Conservation (phyloP, 129 eudicot genomes). For the Flaveria robusta region DNA sequence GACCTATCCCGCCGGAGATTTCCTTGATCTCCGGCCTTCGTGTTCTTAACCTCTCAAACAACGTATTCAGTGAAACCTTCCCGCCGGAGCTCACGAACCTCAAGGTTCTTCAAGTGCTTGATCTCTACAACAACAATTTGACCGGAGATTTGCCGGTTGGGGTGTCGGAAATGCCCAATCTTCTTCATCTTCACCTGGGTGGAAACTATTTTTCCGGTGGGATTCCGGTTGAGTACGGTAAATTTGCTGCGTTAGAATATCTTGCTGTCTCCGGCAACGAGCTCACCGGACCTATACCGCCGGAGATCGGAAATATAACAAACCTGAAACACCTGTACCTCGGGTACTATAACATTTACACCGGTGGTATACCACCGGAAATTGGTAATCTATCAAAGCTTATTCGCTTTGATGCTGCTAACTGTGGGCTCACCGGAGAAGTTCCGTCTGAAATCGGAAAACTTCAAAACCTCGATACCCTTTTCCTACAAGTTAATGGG, state of each 20-base stretch:
- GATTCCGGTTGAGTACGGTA: constrained; percentile 72
- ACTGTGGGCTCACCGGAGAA: constrained; percentile 79
- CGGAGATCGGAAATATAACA: constrained; percentile 66
- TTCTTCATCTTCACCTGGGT: constrained; percentile 77
- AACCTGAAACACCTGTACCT: constrained; percentile 61
- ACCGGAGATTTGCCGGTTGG: constrained; percentile 64
- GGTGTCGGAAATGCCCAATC: constrained; percentile 41
- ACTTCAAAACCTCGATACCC: constrained; percentile 69
- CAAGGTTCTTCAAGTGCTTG: constrained; percentile 58
- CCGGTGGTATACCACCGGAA: constrained; percentile 79
- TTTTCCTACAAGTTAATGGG: constrained; percentile 73
- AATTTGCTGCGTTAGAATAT: constrained; percentile 53
- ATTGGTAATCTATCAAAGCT: constrained; percentile 64
- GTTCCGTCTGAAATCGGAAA: constrained; percentile 70
- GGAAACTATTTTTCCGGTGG: constrained; percentile 71
- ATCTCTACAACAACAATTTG: constrained; percentile 78
- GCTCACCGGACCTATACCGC: constrained; percentile 66
- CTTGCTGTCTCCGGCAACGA: constrained; percentile 88
- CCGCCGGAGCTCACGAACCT: constrained; percentile 52
- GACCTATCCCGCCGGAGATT: constrained; percentile 67
- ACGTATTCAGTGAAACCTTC: constrained; percentile 62
- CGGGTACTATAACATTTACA: constrained; percentile 64
- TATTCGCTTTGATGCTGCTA: constrained; percentile 74
- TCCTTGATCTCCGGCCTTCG: constrained; percentile 55
- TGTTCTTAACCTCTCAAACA: constrained; percentile 74